Evolutionary conservation across 2,329 filamentous ascomycete genomes (phyloP).

Genomic region (Penicillium sp.): DNA sequence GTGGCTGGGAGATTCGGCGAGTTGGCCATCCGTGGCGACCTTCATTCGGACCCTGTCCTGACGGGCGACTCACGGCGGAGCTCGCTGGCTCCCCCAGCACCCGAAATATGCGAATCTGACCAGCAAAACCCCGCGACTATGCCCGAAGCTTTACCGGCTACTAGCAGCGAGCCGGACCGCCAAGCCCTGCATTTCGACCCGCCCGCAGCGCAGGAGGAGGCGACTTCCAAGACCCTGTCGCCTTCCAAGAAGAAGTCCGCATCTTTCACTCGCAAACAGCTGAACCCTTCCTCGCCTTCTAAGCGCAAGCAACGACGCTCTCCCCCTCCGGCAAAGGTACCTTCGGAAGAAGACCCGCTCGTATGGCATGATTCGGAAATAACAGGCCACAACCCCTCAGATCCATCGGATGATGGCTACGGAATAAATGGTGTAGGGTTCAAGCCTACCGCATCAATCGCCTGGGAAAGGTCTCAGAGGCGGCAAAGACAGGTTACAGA

Average conservation of each 20-base stretch:
- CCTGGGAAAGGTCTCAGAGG: slow-evolving; percentile 57
- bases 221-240: slow-evolving; percentile 11
- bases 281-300: slow-evolving; percentile 18
- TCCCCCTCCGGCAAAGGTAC: slow-evolving; percentile 31
- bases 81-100: slow-evolving; percentile 8
- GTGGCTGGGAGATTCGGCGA: slow-evolving; percentile 44
- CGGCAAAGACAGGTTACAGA: slow-evolving; percentile 61
- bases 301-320: slow-evolving; percentile 34
- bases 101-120: slow-evolving; percentile 16
- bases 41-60: slow-evolving; percentile 17
- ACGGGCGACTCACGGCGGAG: slow-evolving; percentile 14
- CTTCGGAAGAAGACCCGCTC: slow-evolving; percentile 36
- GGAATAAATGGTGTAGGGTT: slow-evolving; percentile 67
- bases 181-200: slow-evolving; percentile 10
- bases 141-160: slow-evolving; percentile 19
- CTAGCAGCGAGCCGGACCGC: slow-evolving; percentile 9
- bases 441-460: slow-evolving; percentile 60
- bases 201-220: slow-evolving; percentile 7
- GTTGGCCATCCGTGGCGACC: slow-evolving; percentile 41
- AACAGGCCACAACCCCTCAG: slow-evolving; percentile 59
- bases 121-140: slow-evolving; percentile 15
- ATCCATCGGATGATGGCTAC: slow-evolving; percentile 62
- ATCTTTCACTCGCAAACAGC: slow-evolving; percentile 27
- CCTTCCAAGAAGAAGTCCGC: slow-evolving; percentile 22
- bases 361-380: slow-evolving; percentile 64